phyloP scores from a whole-genome alignment of 1,284 basidiomycete species.

The Lignosus rhinocerotis region DNA sequence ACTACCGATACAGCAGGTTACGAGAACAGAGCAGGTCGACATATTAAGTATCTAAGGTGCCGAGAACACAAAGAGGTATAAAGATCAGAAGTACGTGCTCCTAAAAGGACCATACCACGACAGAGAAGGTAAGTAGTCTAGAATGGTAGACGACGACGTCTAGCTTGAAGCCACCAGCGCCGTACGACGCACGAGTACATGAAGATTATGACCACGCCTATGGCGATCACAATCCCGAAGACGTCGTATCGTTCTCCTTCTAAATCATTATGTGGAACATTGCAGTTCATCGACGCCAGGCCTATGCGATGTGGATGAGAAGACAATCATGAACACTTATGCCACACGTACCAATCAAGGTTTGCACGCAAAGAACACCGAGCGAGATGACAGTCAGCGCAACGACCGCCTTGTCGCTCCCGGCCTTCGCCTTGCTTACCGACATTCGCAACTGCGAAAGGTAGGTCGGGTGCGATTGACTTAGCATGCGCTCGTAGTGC shows the following conservation, averaged over 20 bases:
- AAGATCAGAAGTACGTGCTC: background rate
- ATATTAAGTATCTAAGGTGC: background rate
- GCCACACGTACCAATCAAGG: conserved; percentile 56
- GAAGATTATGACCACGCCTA: conserved; percentile 41
- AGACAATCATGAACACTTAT: background rate
- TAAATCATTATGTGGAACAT: conserved; percentile 25
- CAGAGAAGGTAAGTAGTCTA: background rate
- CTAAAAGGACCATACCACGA: background rate
- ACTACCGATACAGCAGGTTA: background rate
- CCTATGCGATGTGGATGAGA: conserved; percentile 41
- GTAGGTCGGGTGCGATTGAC: conserved; percentile 87
- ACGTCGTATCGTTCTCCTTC: conserved; percentile 34
- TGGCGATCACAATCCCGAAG: conserved; percentile 51
- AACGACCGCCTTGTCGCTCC: conserved; percentile 69
- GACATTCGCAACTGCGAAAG: conserved; percentile 74
- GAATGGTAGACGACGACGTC: conserved; percentile 30
- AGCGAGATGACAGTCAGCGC: conserved; percentile 69
- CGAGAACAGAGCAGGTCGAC: background rate
- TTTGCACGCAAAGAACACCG: conserved; percentile 69
- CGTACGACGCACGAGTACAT: conserved; percentile 46
- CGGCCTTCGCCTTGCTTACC: conserved; percentile 60
- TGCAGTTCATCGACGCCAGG: conserved; percentile 49
- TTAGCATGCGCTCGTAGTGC: conserved; percentile 89
- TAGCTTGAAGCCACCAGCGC: conserved; percentile 60
- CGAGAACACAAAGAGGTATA: background rate